These are phyloP conservation scores for Sophora flavescens DNA, from an alignment of 306 rosid species.

Conservation along the genomic window DNA sequence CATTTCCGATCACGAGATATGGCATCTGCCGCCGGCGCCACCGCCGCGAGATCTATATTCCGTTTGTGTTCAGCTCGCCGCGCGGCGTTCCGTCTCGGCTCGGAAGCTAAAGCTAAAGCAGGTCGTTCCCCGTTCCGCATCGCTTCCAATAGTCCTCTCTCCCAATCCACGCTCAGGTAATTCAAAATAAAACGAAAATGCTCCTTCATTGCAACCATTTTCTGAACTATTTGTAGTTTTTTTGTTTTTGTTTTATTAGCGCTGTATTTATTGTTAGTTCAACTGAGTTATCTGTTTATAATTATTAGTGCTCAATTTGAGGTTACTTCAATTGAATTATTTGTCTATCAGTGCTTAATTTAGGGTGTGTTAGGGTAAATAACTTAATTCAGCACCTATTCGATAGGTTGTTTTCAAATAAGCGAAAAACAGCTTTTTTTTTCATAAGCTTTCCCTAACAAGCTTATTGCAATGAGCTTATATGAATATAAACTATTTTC, in stretches of 20 bases:
- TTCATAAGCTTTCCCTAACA: too few species aligned
- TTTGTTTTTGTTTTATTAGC: neutral
- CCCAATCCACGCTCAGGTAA: slow-evolving; percentile 67
- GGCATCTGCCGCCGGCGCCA: slow-evolving; percentile 67
- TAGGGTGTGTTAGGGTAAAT: neutral
- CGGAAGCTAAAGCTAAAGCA: slow-evolving; percentile 67
- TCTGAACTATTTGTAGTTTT: neutral
- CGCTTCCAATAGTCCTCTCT: slow-evolving; percentile 57
- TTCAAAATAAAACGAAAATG: neutral
- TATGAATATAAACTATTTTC: too few species aligned
- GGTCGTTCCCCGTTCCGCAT: slow-evolving; percentile 66
- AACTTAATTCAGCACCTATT: too few species aligned
- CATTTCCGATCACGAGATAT: slow-evolving; percentile 48
- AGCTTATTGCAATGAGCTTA: too few species aligned
- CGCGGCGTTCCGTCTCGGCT: slow-evolving; percentile 58
- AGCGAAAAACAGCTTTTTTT: too few species aligned
- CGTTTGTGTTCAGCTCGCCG: slow-evolving; percentile 67
- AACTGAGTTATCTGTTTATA: neutral
- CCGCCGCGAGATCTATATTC: slow-evolving; percentile 65
- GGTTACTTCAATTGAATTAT: neutral
- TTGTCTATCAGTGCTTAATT: neutral
- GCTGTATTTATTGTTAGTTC: neutral
- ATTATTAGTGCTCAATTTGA: slow-evolving; percentile 6
- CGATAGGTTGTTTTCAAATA: too few species aligned
- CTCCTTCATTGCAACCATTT: neutral